A percentile compares a stretch with the other conserved stretches of the same genome.
Conservation (phyloP, 2,329 filamentous ascomycete genomes). For the Trichophyton simii region DNA sequence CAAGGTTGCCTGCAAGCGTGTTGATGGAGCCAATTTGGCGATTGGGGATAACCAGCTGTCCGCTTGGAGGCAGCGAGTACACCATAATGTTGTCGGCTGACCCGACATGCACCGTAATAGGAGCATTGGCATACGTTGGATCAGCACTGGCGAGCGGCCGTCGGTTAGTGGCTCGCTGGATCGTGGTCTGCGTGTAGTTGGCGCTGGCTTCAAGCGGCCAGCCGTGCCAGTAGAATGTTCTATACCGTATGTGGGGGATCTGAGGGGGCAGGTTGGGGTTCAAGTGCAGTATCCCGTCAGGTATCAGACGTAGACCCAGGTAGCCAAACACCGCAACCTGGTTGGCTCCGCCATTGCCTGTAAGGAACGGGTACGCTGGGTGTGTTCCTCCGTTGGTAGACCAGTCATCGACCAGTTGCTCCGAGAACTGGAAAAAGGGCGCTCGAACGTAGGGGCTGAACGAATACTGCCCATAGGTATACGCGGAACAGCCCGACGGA, state of each 20-base stretch:
- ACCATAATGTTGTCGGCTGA: conserved; percentile 28
- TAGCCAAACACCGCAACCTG: conserved; percentile 57
- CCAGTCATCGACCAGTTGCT: conserved; percentile 52
- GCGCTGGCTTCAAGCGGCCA: conserved; percentile 49
- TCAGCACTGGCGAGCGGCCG: conserved; percentile 41
- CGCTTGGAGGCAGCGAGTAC: conserved; percentile 38
- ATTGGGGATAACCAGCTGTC: conserved; percentile 45
- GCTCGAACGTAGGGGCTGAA: conserved; percentile 52
- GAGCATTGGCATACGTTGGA: conserved; percentile 37
- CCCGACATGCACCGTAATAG: conserved; percentile 50
- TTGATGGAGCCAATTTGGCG: conserved; percentile 43
- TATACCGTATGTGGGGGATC: conserved; percentile 47
- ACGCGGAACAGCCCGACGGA: conserved; percentile 54
- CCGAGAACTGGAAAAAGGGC: conserved; percentile 59
- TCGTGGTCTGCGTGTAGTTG: conserved; percentile 52
- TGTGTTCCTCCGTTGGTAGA: conserved; percentile 52
- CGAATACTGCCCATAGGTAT: conserved; percentile 54
- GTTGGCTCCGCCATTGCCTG: conserved; percentile 56
- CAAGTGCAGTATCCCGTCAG: conserved; percentile 47
- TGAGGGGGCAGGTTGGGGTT: conserved; percentile 55
- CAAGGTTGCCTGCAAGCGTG: conserved; percentile 48
- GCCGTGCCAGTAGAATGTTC: conserved; percentile 55
- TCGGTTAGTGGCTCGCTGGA: conserved; percentile 40
- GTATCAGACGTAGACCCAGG: conserved; percentile 49
- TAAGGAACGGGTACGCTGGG: conserved; percentile 59